A percentile compares a stretch with the other conserved stretches of the same genome.
Conservation (phyloP, 2,329 filamentous ascomycete genomes). For the Clarireedia paspali region DNA sequence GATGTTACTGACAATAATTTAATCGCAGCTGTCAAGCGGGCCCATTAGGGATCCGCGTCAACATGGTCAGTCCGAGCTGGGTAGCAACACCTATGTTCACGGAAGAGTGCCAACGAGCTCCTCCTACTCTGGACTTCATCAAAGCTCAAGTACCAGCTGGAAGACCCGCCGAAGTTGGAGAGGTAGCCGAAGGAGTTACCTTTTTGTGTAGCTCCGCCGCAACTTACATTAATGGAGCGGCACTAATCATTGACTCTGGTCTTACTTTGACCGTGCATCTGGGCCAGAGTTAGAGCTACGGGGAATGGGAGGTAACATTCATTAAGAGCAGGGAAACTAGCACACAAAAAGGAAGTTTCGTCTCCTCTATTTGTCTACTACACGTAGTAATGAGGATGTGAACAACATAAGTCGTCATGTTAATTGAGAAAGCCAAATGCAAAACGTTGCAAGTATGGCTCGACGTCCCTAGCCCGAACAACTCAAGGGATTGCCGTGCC, state of each 20-base stretch:
- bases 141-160: not conserved
- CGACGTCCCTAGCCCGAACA: too few relatives aligned
- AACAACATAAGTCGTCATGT: too few relatives aligned
- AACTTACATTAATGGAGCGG: not conserved
- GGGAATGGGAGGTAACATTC: too few relatives aligned
- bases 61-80: not conserved
- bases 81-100: not conserved
- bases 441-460: too few relatives aligned
- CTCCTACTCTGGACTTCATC: not conserved
- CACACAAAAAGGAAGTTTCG: too few relatives aligned
- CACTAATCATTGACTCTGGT: not conserved
- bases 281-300: not conserved
- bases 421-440: too few relatives aligned
- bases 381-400: too few relatives aligned
- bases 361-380: too few relatives aligned
- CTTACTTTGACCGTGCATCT: not conserved
- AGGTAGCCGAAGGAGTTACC: not conserved
- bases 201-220: not conserved
- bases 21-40: not conserved
- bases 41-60: not conserved
- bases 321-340: too few relatives aligned
- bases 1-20: not conserved
- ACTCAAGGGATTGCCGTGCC: too few relatives aligned
- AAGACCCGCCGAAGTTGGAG: not conserved
- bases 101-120: not conserved